Evolutionary conservation across 2,329 filamentous ascomycete genomes (phyloP).

Genomic region (Scleromitrula shiraiana): DNA sequence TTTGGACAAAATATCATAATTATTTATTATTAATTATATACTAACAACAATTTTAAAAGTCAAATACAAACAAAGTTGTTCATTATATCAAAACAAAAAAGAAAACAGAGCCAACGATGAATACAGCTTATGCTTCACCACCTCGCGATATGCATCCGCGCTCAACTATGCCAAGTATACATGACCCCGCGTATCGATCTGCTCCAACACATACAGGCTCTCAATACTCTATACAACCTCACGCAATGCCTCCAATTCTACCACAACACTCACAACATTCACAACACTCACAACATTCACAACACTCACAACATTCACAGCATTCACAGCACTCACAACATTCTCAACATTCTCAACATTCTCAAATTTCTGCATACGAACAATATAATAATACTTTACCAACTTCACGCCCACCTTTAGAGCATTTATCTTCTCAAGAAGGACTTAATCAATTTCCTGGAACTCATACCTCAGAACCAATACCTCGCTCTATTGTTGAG

Average conservation of each 20-base stretch:
- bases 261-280: constrained; percentile 17
- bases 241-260: constrained; percentile 14
- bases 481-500: constrained; percentile 13
- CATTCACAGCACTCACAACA: too few species aligned
- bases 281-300: too few species aligned
- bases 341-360: too few species aligned
- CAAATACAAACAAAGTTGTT: neutral
- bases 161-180: constrained; percentile 13
- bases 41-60: neutral
- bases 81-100: neutral
- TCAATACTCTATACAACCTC: constrained; percentile 19
- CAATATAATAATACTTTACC: constrained; percentile 12
- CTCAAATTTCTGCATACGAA: constrained; percentile 12
- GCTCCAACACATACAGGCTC: constrained; percentile 11
- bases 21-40: too few species aligned
- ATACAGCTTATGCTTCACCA: constrained; percentile 21
- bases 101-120: constrained; percentile 12
- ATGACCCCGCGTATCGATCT: constrained; percentile 14
- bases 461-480: constrained; percentile 14
- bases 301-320: too few species aligned
- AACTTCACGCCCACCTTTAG: constrained; percentile 16
- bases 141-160: constrained; percentile 15
- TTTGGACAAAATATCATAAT: too few species aligned
- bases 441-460: constrained; percentile 15
- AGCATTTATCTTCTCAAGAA: constrained; percentile 14